phyloP scores from a whole-genome alignment of 495 filamentous ascomycete genomes.

The Neurospora sublineolata region DNA sequence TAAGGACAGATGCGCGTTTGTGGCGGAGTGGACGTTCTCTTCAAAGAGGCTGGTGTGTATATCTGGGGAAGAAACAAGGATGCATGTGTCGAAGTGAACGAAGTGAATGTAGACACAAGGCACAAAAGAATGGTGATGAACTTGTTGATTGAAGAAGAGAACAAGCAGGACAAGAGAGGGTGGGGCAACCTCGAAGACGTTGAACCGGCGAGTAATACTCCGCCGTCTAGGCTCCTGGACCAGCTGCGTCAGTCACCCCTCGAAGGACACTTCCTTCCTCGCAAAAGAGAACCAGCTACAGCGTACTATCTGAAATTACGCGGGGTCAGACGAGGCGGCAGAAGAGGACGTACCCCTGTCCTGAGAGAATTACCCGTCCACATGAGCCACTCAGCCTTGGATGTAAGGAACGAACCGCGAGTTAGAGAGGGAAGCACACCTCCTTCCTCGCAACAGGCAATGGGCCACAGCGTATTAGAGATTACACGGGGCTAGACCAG shows the following conservation, averaged over 20 bases:
- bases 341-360: background rate
- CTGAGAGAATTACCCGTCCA: background rate
- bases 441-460: background rate
- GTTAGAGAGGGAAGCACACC: background rate
- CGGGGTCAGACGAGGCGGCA: background rate
- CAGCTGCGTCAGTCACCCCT: background rate
- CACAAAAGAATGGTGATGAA: background rate
- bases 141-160: background rate
- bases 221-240: background rate
- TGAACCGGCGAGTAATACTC: background rate
- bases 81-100: background rate
- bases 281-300: background rate
- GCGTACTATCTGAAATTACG: background rate
- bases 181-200: background rate
- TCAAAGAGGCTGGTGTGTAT: background rate
- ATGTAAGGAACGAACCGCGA: background rate
- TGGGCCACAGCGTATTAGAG: background rate
- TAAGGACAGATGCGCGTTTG: too few relatives aligned
- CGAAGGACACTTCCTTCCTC: background rate
- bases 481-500: background rate
- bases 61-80: background rate
- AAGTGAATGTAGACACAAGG: background rate
- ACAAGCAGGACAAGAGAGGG: background rate
- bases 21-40: background rate
- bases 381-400: background rate